Conservation (phyloP, 805 yeast genomes). For the Yarrowia sp. region DNA sequence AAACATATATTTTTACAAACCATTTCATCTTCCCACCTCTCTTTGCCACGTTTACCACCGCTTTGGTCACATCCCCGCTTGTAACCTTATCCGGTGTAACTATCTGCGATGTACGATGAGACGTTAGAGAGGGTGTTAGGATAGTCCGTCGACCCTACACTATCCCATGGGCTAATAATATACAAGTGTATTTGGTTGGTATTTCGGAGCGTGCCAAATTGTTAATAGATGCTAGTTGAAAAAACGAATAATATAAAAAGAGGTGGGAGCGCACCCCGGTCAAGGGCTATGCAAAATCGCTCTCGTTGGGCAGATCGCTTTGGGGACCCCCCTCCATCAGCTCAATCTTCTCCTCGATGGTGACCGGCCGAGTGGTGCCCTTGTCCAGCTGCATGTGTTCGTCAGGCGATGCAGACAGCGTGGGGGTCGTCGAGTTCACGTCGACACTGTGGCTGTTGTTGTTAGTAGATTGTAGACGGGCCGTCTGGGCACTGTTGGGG, state of each 20-base stretch:
- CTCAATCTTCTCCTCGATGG: conserved; percentile 39
- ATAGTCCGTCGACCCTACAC: neutral
- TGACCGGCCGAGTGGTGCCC: conserved; percentile 36
- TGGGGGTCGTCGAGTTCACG: conserved; percentile 9
- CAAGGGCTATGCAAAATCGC: conserved; percentile 22
- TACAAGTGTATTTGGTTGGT: conserved; percentile 1
- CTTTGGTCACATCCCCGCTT: conserved; percentile 21
- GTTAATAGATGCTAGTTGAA: conserved; percentile 15
- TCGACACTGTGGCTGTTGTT: neutral
- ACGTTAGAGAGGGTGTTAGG: conserved; percentile 16
- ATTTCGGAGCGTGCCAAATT: no score
- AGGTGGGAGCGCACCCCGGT: neutral
- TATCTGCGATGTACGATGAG: conserved; percentile 37
- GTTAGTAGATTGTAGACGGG: conserved; percentile 11
- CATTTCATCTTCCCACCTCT: no score
- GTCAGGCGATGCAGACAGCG: conserved; percentile 17
- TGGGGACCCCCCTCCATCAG: conserved; percentile 37
- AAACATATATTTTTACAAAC: no score
- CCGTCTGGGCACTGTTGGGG: conserved; percentile 11
- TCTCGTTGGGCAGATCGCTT: conserved; percentile 33
- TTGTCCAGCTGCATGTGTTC: conserved; percentile 29
- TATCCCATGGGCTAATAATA: conserved; percentile 1
- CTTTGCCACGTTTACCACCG: no score
- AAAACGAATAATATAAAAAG: neutral
- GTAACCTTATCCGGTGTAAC: conserved; percentile 21